A percentile compares a stretch with the other conserved stretches of the same genome.
Evolutionary conservation across 2,329 filamentous ascomycete genomes (phyloP).

Genomic region (Exutisphaerella laricina): DNA sequence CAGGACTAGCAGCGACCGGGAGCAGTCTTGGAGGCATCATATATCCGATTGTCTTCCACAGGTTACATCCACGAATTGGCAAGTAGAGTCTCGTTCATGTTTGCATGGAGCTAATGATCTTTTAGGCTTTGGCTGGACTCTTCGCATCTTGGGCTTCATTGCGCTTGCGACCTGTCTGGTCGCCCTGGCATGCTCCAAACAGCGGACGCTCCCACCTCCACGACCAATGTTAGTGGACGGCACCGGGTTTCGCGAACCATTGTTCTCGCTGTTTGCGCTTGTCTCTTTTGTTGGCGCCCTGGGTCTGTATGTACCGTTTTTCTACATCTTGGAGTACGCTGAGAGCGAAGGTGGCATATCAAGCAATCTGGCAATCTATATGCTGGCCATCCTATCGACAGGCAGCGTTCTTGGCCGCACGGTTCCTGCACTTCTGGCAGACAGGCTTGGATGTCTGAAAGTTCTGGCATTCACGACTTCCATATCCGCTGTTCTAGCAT

Average conservation of each 20-base stretch:
- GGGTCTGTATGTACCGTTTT: constrained; percentile 44
- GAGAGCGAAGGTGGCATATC: constrained; percentile 12
- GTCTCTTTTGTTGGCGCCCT: constrained; percentile 39
- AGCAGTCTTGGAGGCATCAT: constrained; percentile 42
- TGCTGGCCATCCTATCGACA: constrained; percentile 36
- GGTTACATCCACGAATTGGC: constrained; percentile 44
- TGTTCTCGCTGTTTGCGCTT: constrained; percentile 22
- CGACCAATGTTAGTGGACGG: background rate
- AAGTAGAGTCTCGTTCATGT: background rate
- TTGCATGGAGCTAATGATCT: background rate
- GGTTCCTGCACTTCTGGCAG: constrained; percentile 41
- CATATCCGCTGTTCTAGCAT: constrained; percentile 15
- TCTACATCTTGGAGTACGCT: constrained; percentile 56
- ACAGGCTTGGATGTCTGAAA: constrained; percentile 42
- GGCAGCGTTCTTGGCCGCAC: constrained; percentile 39
- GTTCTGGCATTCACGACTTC: constrained; percentile 37
- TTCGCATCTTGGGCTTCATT: constrained; percentile 47
- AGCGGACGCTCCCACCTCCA: constrained; percentile 33
- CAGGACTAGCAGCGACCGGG: constrained; percentile 55
- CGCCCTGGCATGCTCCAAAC: constrained; percentile 4
- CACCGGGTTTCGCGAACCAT: constrained; percentile 11
- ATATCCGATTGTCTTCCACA: constrained; percentile 51
- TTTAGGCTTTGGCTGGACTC: constrained; percentile 47
- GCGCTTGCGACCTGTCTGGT: constrained; percentile 22
- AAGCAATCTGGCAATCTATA: constrained; percentile 5